phyloP scores from a whole-genome alignment of 345 rosid species.

The Camelina laxa region DNA sequence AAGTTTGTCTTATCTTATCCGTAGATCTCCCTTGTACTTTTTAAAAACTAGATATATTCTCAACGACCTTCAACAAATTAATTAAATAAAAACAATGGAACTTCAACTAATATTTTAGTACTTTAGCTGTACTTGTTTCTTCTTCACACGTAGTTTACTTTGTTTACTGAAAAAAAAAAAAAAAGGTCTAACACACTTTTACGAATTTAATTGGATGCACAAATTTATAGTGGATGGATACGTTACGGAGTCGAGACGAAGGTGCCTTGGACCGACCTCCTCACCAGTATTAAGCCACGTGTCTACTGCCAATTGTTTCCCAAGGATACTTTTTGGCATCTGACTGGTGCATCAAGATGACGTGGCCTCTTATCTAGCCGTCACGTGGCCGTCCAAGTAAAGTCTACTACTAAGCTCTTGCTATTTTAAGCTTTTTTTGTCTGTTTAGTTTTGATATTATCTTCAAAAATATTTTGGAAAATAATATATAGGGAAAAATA shows the following conservation, averaged over 20 bases:
- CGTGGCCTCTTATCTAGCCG: not conserved
- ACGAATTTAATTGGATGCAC: conserved; percentile 27
- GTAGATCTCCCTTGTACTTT: not conserved
- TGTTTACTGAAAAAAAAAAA: not conserved
- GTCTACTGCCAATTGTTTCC: conserved; percentile 37
- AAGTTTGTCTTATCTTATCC: conserved; percentile 25
- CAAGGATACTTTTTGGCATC: conserved; percentile 21
- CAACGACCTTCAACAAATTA: conserved; percentile 25
- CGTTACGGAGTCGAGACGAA: conserved; percentile 18
- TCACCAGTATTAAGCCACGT: conserved; percentile 24
- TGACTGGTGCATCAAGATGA: not conserved
- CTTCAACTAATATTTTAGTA: conserved; percentile 28
- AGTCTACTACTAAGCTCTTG: not conserved
- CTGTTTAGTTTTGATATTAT: conserved; percentile 34
- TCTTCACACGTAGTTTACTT: not conserved
- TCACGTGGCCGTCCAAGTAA: conserved; percentile 27
- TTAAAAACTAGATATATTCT: not conserved
- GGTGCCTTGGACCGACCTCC: conserved; percentile 40
- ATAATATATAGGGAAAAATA: not conserved
- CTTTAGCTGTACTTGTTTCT: conserved; percentile 20
- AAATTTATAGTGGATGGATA: conserved; percentile 31
- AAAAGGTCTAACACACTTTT: conserved; percentile 27
- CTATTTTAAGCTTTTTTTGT: conserved; percentile 14
- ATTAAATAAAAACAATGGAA: conserved; percentile 23
- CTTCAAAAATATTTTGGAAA: conserved; percentile 7